A percentile compares a stretch with the other conserved stretches of the same genome.
These are phyloP conservation scores for Aspergillus olivimuriae DNA, from an alignment of 495 filamentous ascomycete genomes.

Conservation along the genomic window DNA sequence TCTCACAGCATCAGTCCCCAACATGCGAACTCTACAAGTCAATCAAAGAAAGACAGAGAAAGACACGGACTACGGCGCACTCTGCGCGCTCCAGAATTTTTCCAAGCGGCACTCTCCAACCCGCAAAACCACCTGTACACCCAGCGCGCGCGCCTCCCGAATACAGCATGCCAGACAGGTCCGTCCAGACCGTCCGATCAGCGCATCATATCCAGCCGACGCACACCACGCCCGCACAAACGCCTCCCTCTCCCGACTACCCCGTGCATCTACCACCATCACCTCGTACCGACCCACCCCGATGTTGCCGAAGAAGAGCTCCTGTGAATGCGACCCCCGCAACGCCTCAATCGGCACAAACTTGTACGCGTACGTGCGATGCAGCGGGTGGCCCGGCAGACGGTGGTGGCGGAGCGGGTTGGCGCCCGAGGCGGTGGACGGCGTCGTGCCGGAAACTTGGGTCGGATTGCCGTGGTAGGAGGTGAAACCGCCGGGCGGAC, in stretches of 20 bases:
- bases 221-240: constrained; percentile 65
- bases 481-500: constrained; percentile 43
- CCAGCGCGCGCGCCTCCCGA: constrained; percentile 61
- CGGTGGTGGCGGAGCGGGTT: constrained; percentile 14
- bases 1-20: no score
- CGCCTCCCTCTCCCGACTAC: constrained; percentile 53
- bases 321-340: constrained; percentile 19
- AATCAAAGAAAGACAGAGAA: no score
- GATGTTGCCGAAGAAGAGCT: constrained; percentile 1
- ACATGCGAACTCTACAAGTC: no score
- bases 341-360: constrained; percentile 48
- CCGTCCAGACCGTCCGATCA: constrained; percentile 58
- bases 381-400: constrained; percentile 55
- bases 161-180: constrained; percentile 64
- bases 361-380: constrained; percentile 54
- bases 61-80: no score
- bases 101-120: no score
- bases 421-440: constrained; percentile 7
- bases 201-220: constrained; percentile 58
- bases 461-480: constrained; percentile 34
- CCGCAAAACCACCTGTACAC: constrained; percentile 58
- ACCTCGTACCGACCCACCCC: constrained; percentile 34
- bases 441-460: constrained; percentile 23
- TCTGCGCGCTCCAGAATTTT: no score
- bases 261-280: constrained; percentile 43